Conservation (phyloP, 306 rosid species). For the Vigna nakashimae region DNA sequence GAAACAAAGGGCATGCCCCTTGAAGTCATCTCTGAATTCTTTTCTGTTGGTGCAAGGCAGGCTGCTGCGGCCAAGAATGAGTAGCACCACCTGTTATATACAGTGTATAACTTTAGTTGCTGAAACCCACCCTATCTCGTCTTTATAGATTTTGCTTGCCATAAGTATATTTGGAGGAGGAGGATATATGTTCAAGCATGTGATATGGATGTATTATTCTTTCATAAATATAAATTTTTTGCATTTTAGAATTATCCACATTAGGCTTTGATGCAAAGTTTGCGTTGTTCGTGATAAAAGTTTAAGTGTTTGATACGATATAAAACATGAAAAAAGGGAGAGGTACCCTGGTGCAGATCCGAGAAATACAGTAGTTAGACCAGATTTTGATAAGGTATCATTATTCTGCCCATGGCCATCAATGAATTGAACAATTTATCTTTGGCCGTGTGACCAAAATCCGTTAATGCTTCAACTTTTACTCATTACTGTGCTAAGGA, state of each 20-base stretch:
- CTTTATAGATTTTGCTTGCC: constrained; percentile 45
- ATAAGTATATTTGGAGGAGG: constrained; percentile 30
- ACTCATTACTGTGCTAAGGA: background rate
- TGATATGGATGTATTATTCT: constrained; percentile 38
- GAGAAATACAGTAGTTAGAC: too few relatives aligned
- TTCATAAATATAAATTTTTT: constrained; percentile 45
- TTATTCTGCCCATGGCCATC: background rate
- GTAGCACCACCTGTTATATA: constrained; percentile 40
- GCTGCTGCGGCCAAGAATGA: constrained; percentile 56
- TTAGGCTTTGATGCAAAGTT: background rate
- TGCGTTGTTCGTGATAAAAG: background rate
- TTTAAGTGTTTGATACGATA: background rate
- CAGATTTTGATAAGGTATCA: background rate
- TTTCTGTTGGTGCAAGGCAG: constrained; percentile 69
- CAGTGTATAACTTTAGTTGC: constrained; percentile 34
- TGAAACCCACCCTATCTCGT: constrained; percentile 9
- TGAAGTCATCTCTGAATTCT: constrained; percentile 83
- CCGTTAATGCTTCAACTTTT: background rate
- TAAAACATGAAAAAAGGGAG: background rate
- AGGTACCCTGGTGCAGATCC: too few relatives aligned
- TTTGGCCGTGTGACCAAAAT: background rate
- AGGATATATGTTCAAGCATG: constrained; percentile 38
- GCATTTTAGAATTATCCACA: constrained; percentile 28
- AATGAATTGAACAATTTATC: background rate
- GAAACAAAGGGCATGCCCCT: constrained; percentile 97